Evolutionary conservation across 129 eudicot species (phyloP), one percentile per base, ranked within the genome.

Genomic region (Flaveria brownii): DNA sequence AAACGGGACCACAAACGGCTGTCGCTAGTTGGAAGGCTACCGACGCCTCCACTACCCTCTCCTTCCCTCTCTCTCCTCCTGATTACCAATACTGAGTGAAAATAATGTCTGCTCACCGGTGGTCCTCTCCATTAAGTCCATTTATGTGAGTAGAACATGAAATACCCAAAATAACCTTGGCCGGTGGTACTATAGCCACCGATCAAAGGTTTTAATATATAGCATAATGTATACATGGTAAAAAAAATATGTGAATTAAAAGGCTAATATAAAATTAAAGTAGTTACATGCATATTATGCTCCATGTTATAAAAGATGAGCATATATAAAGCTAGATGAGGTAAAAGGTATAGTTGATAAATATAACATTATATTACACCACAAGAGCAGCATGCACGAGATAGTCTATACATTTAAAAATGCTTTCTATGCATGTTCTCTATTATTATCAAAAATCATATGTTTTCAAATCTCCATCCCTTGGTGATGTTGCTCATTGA

Each of bases 401-500:
- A 65, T 73, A 54, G 77, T 71, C 60, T 79, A 71, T 79, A 72
- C 78, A 71, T 41, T 71, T 79, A 54, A 56, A 54, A 73, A 54
- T 73, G 62, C 12, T 26, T 57, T 66, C 69, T 64, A 25, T 73
- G 79, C 79, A 80, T 56, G 70, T 66, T 17, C n/a, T 66, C 67
- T 66, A 45, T 80, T 81, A 81, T 81, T 71, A 69, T 42, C 60
- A 81, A 70, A 70, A 57, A 70, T 60, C 69, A 71, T 22, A 80
- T 42, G 72, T 71, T 62, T 36, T 82, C 59, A 82, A 63, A 77
- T 82, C 22, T 82, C 85, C 85, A 82, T 82, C 46, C 75, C 82
- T 77, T 82, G 81, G 46, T 82, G 81, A 18, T 82, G 85, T 60
- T 82, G 85, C 33, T 71, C 78, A 30, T 30, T 76, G n/a, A 41